Conservation (phyloP, 495 filamentous ascomycete species). For the Neurospora sp. region DNA sequence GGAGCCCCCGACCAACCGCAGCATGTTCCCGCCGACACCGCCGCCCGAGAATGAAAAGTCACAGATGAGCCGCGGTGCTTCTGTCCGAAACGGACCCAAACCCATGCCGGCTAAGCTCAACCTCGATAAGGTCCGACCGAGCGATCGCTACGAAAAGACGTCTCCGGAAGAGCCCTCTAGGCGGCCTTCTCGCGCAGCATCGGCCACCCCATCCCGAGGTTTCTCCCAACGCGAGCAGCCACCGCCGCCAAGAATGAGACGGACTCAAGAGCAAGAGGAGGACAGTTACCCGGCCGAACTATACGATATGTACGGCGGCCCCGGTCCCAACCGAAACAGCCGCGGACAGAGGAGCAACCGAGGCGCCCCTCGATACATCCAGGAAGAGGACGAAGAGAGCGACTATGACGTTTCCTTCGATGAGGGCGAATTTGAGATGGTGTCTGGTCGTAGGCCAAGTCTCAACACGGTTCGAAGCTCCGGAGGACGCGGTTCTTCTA, state of each 20-base stretch:
- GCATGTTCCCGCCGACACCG: slow-evolving; percentile 90
- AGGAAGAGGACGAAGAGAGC: slow-evolving; percentile 62
- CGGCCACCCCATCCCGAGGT: slow-evolving; percentile 35
- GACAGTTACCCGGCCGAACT: slow-evolving; percentile 56
- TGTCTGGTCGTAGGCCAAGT: slow-evolving; percentile 38
- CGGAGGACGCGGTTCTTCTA: slow-evolving; percentile 32
- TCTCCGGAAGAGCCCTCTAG: slow-evolving; percentile 34
- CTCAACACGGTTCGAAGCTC: slow-evolving; percentile 27
- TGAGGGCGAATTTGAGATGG: slow-evolving; percentile 77
- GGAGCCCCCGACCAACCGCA: slow-evolving; percentile 66
- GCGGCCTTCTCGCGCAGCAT: slow-evolving; percentile 26
- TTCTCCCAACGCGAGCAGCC: slow-evolving; percentile 33
- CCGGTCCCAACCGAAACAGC: slow-evolving; percentile 26
- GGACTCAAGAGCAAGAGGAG: slow-evolving; percentile 43
- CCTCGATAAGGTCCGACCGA: slow-evolving; percentile 38
- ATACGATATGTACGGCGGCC: slow-evolving; percentile 57
- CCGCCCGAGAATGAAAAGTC: slow-evolving; percentile 73
- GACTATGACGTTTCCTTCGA: slow-evolving; percentile 60
- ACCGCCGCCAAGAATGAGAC: slow-evolving; percentile 13
- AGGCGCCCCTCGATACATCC: slow-evolving; percentile 50
- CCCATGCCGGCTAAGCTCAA: slow-evolving; percentile 44
- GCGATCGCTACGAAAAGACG: slow-evolving; percentile 38
- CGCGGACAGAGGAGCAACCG: slow-evolving; percentile 16
- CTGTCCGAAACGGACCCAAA: slow-evolving; percentile 44
- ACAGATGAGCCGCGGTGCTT: slow-evolving; percentile 39